Evolutionary conservation across 2,329 filamentous ascomycete species (phyloP).

Genomic region (Fusarium sp.): DNA sequence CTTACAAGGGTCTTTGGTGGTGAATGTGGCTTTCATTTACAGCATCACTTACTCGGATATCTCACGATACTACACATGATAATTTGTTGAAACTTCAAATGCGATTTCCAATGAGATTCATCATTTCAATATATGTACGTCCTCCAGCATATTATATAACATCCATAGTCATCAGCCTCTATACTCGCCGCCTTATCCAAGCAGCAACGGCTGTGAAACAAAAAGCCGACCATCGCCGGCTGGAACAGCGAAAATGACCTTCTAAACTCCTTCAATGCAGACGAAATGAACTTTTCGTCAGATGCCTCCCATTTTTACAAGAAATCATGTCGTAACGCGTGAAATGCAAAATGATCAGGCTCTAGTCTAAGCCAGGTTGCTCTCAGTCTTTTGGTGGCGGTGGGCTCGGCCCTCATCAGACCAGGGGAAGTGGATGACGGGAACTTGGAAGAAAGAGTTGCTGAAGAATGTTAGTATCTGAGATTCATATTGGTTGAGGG

Average conservation of each 20-base stretch:
- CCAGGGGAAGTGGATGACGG: constrained; percentile 96
- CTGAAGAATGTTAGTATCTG: constrained; percentile 61
- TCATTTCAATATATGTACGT: constrained; percentile 32
- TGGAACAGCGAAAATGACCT: constrained; percentile 9
- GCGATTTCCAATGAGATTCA: not conserved
- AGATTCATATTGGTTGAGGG: not conserved
- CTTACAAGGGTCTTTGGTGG: not conserved
- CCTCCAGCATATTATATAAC: constrained; percentile 29
- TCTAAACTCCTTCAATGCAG: constrained; percentile 22
- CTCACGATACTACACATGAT: not conserved
- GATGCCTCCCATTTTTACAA: constrained; percentile 20
- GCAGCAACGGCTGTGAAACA: constrained; percentile 4
- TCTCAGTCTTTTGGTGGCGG: constrained; percentile 59
- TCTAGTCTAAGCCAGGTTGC: constrained; percentile 37
- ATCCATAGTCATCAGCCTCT: constrained; percentile 11
- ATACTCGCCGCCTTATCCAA: constrained; percentile 10
- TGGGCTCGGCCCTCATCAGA: constrained; percentile 77
- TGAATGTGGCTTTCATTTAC: not conserved
- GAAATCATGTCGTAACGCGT: constrained; percentile 37
- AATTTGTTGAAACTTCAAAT: not conserved
- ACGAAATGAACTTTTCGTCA: not conserved
- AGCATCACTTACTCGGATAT: not conserved
- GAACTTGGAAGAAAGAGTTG: constrained; percentile 89
- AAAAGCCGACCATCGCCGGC: constrained; percentile 9
- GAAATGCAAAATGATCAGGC: constrained; percentile 27